Evolutionary conservation across 2,329 filamentous ascomycete genomes (phyloP).

Genomic region (Thelonectria olida): DNA sequence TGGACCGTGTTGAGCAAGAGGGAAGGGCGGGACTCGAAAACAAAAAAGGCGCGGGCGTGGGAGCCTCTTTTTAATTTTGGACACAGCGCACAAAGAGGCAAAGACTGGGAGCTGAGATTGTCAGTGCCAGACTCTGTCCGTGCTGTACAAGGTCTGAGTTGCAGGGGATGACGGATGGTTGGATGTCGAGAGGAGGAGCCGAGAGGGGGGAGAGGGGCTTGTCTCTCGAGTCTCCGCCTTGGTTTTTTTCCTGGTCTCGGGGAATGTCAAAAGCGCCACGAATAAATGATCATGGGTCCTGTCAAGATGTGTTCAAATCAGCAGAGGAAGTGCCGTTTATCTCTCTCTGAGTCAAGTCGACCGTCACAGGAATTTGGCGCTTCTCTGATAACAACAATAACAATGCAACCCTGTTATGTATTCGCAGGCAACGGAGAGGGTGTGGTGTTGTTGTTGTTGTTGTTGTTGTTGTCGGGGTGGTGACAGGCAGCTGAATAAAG

Average conservation of each 20-base stretch:
- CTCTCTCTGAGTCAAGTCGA: no score
- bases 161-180: slow-evolving; percentile 9
- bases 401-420: not conserved
- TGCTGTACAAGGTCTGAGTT: slow-evolving; percentile 9
- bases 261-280: slow-evolving; percentile 4
- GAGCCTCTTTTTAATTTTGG: slow-evolving; percentile 15
- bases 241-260: slow-evolving; percentile 14
- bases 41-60: not conserved
- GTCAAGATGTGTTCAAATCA: no score
- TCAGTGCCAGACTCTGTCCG: slow-evolving; percentile 14
- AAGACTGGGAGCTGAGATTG: not conserved
- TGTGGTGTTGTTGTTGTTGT: no score
- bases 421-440: no score
- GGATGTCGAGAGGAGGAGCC: not conserved
- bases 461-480: not conserved
- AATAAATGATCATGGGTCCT: not conserved
- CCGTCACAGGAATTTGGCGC: no score
- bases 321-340: no score
- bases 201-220: slow-evolving; percentile 1
- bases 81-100: not conserved
- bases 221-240: slow-evolving; percentile 14
- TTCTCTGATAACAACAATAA: not conserved
- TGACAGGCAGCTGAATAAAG: not conserved
- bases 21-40: not conserved
- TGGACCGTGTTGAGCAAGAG: slow-evolving; percentile 1